These are phyloP conservation scores for Cymbomonas tetramitiformis DNA, from an alignment of 139 green algal species.

Conservation along the genomic window DNA sequence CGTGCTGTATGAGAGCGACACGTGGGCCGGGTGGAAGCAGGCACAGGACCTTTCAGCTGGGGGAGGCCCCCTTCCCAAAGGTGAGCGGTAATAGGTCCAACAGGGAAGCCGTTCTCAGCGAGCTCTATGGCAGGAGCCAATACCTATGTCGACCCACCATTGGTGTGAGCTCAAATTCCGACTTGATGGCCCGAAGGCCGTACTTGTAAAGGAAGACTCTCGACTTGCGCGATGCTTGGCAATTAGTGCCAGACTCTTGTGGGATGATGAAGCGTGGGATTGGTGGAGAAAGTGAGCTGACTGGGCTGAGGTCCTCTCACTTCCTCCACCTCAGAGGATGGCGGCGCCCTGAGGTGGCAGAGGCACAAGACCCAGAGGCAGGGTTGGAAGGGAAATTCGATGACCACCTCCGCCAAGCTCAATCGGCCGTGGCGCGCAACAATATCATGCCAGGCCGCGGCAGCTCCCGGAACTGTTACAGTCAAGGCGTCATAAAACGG, in stretches of 20 bases:
- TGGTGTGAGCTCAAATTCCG: too few relatives aligned
- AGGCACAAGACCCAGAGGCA: not conserved
- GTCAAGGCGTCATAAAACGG: constrained; percentile 28
- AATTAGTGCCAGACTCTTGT: too few relatives aligned
- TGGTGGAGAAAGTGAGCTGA: too few relatives aligned
- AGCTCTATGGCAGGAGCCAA: constrained; percentile 51
- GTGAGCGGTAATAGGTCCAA: constrained; percentile 39
- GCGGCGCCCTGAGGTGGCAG: too few relatives aligned
- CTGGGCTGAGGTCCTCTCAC: too few relatives aligned
- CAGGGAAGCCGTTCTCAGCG: constrained; percentile 42
- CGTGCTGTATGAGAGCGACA: too few relatives aligned
- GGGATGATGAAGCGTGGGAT: too few relatives aligned
- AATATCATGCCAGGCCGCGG: constrained; percentile 41
- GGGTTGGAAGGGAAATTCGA: not conserved
- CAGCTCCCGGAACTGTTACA: constrained; percentile 40
- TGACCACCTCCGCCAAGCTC: constrained; percentile 22
- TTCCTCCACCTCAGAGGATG: too few relatives aligned
- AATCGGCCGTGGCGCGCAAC: constrained; percentile 35
- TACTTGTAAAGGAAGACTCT: too few relatives aligned
- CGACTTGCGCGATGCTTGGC: too few relatives aligned
- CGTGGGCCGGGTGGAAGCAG: too few relatives aligned
- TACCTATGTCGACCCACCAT: constrained; percentile 35
- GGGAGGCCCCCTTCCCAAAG: constrained; percentile 24
- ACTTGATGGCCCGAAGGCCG: too few relatives aligned
- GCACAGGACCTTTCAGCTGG: constrained; percentile 15